A percentile compares a stretch with the other conserved stretches of the same genome.
Conservation (phyloP, 768 basidiomycete species). For the Xanthoconium purpureum region DNA sequence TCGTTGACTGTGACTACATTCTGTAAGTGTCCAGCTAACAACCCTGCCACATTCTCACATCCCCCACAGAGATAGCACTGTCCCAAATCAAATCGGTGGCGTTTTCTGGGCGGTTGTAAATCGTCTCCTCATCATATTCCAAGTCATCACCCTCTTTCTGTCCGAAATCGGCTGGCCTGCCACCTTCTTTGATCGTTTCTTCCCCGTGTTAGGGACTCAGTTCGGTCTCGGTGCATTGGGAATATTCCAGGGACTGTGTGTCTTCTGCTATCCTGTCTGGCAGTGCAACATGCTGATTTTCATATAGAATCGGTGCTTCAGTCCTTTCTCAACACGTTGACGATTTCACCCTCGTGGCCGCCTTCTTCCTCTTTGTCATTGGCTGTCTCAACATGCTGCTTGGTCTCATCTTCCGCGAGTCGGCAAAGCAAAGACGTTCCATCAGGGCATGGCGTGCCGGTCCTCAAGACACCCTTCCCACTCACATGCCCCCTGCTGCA, state of each 20-base stretch:
- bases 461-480: conserved; percentile 48
- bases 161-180: conserved; percentile 83
- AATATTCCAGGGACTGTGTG: conserved; percentile 81
- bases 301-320: conserved; percentile 59
- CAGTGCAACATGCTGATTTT: conserved; percentile 7
- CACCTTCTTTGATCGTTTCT: conserved; percentile 75
- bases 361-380: conserved; percentile 87
- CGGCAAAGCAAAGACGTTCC: conserved; percentile 58
- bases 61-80: conserved; percentile 60
- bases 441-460: conserved; percentile 62
- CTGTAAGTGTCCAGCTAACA: conserved; percentile 43
- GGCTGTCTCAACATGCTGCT: conserved; percentile 86
- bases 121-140: conserved; percentile 82
- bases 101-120: conserved; percentile 91
- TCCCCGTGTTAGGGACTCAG: conserved; percentile 79
- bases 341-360: conserved; percentile 84
- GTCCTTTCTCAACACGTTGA: conserved; percentile 79
- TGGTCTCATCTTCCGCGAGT: conserved; percentile 68
- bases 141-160: conserved; percentile 73
- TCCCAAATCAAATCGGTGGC: conserved; percentile 89
- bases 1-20: conserved; percentile 73
- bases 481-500: conserved; percentile 32
- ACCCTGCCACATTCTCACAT: conserved; percentile 18
- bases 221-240: conserved; percentile 89
- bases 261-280: conserved; percentile 13